Evolutionary conservation across 495 filamentous ascomycete species (phyloP), one percentile per base, ranked within the genome.

Genomic region (Lasiosphaeria ovina): DNA sequence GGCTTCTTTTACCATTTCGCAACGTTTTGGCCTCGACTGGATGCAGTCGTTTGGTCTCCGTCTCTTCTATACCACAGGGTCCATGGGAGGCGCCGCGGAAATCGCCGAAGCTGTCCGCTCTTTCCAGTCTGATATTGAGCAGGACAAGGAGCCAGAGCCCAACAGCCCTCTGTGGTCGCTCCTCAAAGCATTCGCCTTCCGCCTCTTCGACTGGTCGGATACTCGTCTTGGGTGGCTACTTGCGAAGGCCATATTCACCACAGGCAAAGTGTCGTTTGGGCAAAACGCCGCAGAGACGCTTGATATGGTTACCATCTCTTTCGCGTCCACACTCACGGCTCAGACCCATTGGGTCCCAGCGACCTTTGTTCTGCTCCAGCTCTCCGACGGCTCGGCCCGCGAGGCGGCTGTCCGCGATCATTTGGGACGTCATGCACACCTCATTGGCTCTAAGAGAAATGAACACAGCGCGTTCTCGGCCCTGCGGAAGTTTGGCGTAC

Each of bases 41-140:
- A 84, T 88, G 72, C 91, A 94, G 64, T 87, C 91, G 1, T 96
- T 98, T 70, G 95, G 90, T 12, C 80, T 98, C 24, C 85, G 92
- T 52, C 80, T 98, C 8, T 96, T 89, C 86, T 97, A 96, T 71
- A 90, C 57, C 1, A 58, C 44, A 4, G 78, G 85, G 33, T 80
- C 87, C 51, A 85, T 90, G 40, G 79, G 83, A 44, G 78, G 85
- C 34, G 80, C 87, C 51, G 85, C 90, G 40, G 79, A 83, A 44
- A 78, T 96, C 38, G 83, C 87, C 55, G 79, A 76, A 51, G 55
- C 92, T 9, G 84, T 96, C 17, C 73, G 80, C 34, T 81, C 81
- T 16, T 97, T 88, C 72, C 74, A 81, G 50, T 69, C 84, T 32
- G 90, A 96, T 65, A 76, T 96, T 6, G 77, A 79, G 65, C 78